Conservation (phyloP, 441 rosid genomes). For the Mallotus japonicus region DNA sequence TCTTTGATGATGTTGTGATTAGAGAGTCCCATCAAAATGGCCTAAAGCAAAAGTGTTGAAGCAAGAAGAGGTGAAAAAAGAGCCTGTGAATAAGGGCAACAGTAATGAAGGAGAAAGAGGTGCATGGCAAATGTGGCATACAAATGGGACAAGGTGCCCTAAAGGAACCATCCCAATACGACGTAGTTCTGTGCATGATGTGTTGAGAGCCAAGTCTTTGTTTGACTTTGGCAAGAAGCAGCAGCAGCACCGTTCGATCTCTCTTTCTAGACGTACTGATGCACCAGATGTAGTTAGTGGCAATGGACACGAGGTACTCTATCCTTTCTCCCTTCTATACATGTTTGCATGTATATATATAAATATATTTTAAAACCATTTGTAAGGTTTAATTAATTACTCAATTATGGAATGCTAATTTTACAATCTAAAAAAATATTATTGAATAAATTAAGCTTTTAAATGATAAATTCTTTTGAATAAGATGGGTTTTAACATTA, state of each 20-base stretch:
- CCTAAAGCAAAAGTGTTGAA: constrained; percentile 39
- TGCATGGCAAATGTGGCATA: constrained; percentile 83
- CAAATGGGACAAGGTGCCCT: constrained; percentile 65
- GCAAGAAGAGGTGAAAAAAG: constrained; percentile 35
- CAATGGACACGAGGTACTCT: constrained; percentile 84
- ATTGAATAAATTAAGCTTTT: too few relatives aligned
- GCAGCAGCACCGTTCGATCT: constrained; percentile 34
- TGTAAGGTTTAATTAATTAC: too few relatives aligned
- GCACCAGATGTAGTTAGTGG: constrained; percentile 71
- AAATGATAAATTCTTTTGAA: too few relatives aligned
- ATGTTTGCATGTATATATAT: neutral
- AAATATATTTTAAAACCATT: neutral
- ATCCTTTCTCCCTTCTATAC: neutral
- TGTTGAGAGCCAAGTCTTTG: constrained; percentile 82
- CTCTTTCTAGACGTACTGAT: constrained; percentile 43
- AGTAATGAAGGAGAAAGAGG: constrained; percentile 31
- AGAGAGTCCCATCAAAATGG: constrained; percentile 64
- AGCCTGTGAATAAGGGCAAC: neutral
- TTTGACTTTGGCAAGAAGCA: constrained; percentile 75
- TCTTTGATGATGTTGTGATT: neutral
- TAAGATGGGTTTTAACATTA: neutral
- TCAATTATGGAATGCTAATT: too few relatives aligned
- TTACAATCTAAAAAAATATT: too few relatives aligned
- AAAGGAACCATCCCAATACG: constrained; percentile 79
- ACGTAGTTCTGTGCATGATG: constrained; percentile 73